Evolutionary conservation across 192 early-diverging fungal genomes (phyloP), one percentile per base, ranked within the genome.

Genomic region (Coemansia sp.): DNA sequence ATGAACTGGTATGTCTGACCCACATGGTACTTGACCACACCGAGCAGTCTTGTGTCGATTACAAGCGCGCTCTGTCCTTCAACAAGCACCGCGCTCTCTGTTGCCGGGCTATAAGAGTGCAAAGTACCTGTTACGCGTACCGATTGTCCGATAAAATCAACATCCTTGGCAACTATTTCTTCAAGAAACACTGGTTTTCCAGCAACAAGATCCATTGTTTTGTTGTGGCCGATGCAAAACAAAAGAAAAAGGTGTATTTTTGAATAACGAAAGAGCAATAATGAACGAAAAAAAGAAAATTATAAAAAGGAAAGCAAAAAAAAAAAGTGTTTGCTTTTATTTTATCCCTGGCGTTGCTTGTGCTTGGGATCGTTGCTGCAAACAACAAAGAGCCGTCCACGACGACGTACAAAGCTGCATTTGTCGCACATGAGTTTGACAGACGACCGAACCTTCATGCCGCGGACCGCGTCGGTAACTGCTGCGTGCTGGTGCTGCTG

Each of bases 321-420:
- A 38, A 38, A 11, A 38, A 11, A 1, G 10, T 38, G 10, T 38
- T 38, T 8, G 10, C 0, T 11, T 8, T 38, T 40, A 6, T 7
- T 77, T 86, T 86, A 94, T 56, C 86, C 89, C 76, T 96, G 96
- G 70, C 90, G 85, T 76, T 98, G 96, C 87, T 98, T 98, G 80
- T 98, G 96, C 82, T 92, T 94, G 60, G 90, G 88, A 72, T 96
- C 92, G 76, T 92, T 91, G 77, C 82, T 90, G 85, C 96, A 98
- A 8, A 93, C 84, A 25, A 98, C 92, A 71, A 91, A 89, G 29
- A 98, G 79, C 48, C 86, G 89, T 48, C 94, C 94, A 30, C 92
- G 85, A 63, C 96, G 85, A 67, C 87, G 86, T 38, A 90, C 90
- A 65, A 94, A 95, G 56, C 85, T 92, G 85, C 96, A 97, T 52